Evolutionary conservation across 306 rosid genomes (phyloP), one percentile per base, ranked within the genome.

Genomic region (Inga oerstediana): DNA sequence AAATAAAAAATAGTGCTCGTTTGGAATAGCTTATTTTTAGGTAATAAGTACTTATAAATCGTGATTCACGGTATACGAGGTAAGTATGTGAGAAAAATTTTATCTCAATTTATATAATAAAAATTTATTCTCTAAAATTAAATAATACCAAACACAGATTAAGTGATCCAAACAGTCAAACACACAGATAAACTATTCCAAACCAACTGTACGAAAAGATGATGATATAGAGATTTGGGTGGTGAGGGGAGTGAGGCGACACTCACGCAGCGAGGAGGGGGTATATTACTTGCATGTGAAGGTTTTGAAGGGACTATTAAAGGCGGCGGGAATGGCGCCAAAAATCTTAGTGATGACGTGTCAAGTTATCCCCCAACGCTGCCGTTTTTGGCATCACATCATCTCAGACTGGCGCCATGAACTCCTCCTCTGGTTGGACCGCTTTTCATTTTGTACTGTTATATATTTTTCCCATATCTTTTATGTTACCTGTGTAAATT

Each of bases 241-340:
- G 19, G 35, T 4, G 19, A 10, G 10, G 14, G 45, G 8, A 10
- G 64, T 3, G 64, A 0, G 51, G 11, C 11, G 35, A 4, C 51
- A 20, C 54, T 20, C 27, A 1, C 24, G 59, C 59, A 15, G 22
- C 10, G 24, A 19, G 27, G 20, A 2, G 27, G 65, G 11, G 34
- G 68, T 4, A 43, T 30, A 6, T 72, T 72, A 59, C 76, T 72
- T 72, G 39, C 76, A 27, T 72, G 59, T 45, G n/a, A 72, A 72
- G 59, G n/a, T 27, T 45, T 22, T 44, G 75, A 35, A 22, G 54
- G 54, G 54, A 13, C n/a, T 5, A 45, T 3, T 9, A 9, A n/a
- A 5, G 43, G 2, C 49, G 27, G 27, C 1, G 27, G 15, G 7
- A 2, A 20, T 17, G 49, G 74, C 27, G 51, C 51, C 74, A 71